Conservation (phyloP, 371 early-diverging fungal genomes). For the Mucor mucedo region DNA sequence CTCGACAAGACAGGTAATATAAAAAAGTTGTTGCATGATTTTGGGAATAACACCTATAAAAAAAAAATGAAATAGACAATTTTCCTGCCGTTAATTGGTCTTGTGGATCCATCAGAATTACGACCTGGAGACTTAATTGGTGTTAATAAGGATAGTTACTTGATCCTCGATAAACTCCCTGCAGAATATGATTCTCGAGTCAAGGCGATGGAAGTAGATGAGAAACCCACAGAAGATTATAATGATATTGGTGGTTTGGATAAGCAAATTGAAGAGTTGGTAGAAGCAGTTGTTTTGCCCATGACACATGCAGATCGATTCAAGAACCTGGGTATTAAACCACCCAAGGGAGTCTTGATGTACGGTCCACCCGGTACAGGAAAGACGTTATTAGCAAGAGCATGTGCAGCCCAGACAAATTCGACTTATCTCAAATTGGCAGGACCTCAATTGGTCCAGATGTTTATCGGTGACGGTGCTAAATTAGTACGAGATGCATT, state of each 20-base stretch:
- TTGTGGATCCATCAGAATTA: slow-evolving; percentile 92
- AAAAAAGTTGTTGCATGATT: not conserved
- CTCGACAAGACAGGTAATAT: slow-evolving; percentile 87
- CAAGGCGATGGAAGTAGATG: slow-evolving; percentile 99
- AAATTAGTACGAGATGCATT: slow-evolving; percentile 99
- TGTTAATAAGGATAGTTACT: slow-evolving; percentile 99
- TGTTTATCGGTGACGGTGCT: slow-evolving; percentile 99
- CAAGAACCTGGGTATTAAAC: slow-evolving; percentile 95
- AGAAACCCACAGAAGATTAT: slow-evolving; percentile 99
- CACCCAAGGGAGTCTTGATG: slow-evolving; percentile 99
- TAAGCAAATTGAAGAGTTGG: slow-evolving; percentile 99
- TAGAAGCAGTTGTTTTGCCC: slow-evolving; percentile 98
- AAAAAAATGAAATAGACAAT: slow-evolving; percentile 72
- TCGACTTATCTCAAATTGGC: slow-evolving; percentile 97
- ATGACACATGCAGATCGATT: slow-evolving; percentile 98
- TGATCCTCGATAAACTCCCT: slow-evolving; percentile 98
- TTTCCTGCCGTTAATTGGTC: slow-evolving; percentile 97
- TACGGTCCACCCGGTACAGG: slow-evolving; percentile 99
- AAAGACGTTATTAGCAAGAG: slow-evolving; percentile 97
- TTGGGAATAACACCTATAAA: not conserved
- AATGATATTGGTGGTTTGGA: slow-evolving; percentile 99
- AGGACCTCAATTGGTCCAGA: slow-evolving; percentile 98
- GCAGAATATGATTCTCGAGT: slow-evolving; percentile 93
- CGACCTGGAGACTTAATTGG: slow-evolving; percentile 99
- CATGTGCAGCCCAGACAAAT: slow-evolving; percentile 98